phyloP scores from a whole-genome alignment of 2,329 filamentous ascomycete species.

The Sporothrix euskadiensis region DNA sequence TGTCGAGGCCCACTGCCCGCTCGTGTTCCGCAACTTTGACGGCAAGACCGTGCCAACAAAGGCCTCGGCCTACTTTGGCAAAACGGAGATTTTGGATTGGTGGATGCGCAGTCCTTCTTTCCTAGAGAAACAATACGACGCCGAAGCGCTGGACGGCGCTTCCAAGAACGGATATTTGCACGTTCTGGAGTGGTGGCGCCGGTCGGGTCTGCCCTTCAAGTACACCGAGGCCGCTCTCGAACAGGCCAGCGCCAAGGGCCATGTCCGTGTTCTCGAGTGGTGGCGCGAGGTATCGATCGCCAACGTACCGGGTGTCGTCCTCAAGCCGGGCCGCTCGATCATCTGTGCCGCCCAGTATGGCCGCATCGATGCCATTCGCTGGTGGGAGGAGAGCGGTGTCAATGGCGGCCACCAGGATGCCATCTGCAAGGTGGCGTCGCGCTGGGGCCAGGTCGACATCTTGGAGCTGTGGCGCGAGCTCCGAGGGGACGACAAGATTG shows the following conservation, averaged over 20 bases:
- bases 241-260: conserved; percentile 79
- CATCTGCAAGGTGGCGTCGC: conserved; percentile 79
- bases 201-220: conserved; percentile 71
- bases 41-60: conserved; percentile 84
- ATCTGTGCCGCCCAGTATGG: conserved; percentile 82
- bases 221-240: conserved; percentile 88
- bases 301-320: conserved; percentile 43
- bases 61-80: conserved; percentile 82
- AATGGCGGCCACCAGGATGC: conserved; percentile 77
- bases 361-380: conserved; percentile 72
- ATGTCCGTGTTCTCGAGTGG: conserved; percentile 87
- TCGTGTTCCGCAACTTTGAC: conserved; percentile 85
- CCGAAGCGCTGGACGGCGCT: conserved; percentile 82
- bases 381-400: conserved; percentile 84
- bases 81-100: conserved; percentile 82
- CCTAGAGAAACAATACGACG: conserved; percentile 80
- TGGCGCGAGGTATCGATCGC: conserved; percentile 69
- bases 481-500: conserved; percentile 59
- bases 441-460: conserved; percentile 80
- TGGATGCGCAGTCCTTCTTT: conserved; percentile 85
- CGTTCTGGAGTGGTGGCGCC: conserved; percentile 87
- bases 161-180: conserved; percentile 82
- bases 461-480: conserved; percentile 79
- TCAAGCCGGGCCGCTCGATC: conserved; percentile 83
- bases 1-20: conserved; percentile 59